Base-by-base conservation (phyloP, 805 yeast genomes). In the Sugiyamaella mastotermitis region DNA sequence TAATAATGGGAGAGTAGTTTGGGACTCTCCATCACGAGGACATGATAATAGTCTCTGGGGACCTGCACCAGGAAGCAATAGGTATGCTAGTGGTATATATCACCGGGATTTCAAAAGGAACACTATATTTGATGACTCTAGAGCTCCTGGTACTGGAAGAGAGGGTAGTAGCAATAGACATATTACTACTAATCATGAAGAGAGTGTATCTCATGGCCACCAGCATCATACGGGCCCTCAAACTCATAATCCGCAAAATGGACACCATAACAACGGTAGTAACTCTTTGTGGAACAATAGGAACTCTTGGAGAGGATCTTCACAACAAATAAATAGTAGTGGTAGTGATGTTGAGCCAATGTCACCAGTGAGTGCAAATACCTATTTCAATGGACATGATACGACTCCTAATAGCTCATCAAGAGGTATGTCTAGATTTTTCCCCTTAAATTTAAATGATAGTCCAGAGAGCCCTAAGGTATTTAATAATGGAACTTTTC, bases 391-490 rank as follows among this genome's bases (percentile, higher is more conserved):
- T 30, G 30, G 30, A 8, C 38, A 29, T 14, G 38, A 28, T 5
- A 19, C 43, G 14, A 35, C 35, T n/a, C 37, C 41, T n/a, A 38
- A 24, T 31, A 27, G 36, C 2, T 20, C 35, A 15, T 10, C 29
- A n/a, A 15, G 47, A 18, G 47, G 40, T 3, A 42, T 35, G 9
- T 43, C 47, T 5, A 24, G 43, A 15, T 43, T 43, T 25, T 43
- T 44, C 44, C 50, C 50, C n/a, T 39, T 45, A 7, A 41, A 38
- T 10, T 33, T 24, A n/a, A 9, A 22, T 5, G 41, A 25, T 18
- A 14, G 14, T 9, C 13, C 19, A 10, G 9, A 7, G 5, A 5
- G 16, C 24, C 33, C 33, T 20, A 17, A 17, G 9, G 16, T 7
- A 10, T 31, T 31, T 10, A 22, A 7, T 10, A 22, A 10, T 10